These are phyloP conservation scores for Hebeloma cylindrosporum DNA, from an alignment of 768 basidiomycete species.

Conservation along the genomic window DNA sequence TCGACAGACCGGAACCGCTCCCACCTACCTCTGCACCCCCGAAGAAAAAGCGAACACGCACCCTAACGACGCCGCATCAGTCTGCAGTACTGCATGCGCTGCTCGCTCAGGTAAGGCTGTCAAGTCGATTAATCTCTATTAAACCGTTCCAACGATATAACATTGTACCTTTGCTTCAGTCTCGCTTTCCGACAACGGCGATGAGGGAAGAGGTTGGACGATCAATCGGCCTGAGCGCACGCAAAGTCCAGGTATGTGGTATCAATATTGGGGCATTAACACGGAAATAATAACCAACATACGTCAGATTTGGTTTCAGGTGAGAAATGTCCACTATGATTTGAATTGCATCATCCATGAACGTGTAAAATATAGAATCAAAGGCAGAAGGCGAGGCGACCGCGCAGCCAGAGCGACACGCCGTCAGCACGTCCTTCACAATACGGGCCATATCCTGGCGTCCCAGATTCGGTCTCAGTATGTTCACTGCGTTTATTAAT, in stretches of 20 bases:
- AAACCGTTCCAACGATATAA: background rate
- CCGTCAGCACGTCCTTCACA: conserved; percentile 57
- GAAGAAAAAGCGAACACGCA: conserved; percentile 83
- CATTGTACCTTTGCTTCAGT: too few relatives aligned
- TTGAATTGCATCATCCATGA: conserved; percentile 17
- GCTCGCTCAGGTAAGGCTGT: conserved; percentile 69
- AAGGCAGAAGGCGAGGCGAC: conserved; percentile 82
- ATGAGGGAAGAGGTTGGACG: conserved; percentile 87
- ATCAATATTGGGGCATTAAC: conserved; percentile 10
- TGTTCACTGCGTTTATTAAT: conserved; percentile 8
- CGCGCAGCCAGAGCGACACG: conserved; percentile 58
- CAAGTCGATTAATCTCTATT: conserved; percentile 5
- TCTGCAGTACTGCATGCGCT: conserved; percentile 85
- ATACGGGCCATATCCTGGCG: conserved; percentile 60
- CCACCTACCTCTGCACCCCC: conserved; percentile 43
- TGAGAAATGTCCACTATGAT: conserved; percentile 30
- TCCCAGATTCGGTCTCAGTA: conserved; percentile 32
- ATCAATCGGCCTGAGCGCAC: conserved; percentile 83
- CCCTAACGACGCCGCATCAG: conserved; percentile 85
- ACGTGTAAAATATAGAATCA: conserved; percentile 61
- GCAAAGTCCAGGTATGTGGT: conserved; percentile 81
- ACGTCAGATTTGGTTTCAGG: conserved; percentile 87
- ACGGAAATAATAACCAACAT: conserved; percentile 19
- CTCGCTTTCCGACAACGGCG: conserved; percentile 85
- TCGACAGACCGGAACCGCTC: conserved; percentile 39